Base-by-base conservation (phyloP, 108 stramenopile species). In the Nitzschia sp. region DNA sequence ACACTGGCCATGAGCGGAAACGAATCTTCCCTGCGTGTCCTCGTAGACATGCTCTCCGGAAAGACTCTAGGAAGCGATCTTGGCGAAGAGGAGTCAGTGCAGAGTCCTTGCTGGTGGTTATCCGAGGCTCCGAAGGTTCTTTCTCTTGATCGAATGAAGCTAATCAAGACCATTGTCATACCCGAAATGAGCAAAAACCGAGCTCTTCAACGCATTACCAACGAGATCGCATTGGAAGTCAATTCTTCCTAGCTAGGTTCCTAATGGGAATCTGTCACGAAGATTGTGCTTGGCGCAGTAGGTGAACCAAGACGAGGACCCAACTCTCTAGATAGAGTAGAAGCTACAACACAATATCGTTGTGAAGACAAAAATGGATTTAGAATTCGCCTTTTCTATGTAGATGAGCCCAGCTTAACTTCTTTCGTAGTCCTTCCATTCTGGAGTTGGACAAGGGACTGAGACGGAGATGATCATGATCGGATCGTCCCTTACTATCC, bases 181-280 rank as follows among this genome's bases (percentile, higher is more conserved):
- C 88, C 86, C 0, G 88, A 94, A 76, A 89, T 90, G 83, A 83
- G 82, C 63, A 90, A 90, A 63, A 94, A 90, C 58, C 80, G 90
- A 26, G 56, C 68, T 17, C 63, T 94, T 34, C 93, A 94, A 60
- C 76, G 93, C 23, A 48, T 94, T 26, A 90, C 93, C 8, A 89
- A 90, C 59, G 93, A 94, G 75, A 67, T 94, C 38, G 59, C 85
- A 2, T 72, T 85, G 48, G 93, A 94, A 65, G 46, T 80, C 9
- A 50, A 74, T 4, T 45, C 48, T 16, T 50, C 13, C 9, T 13
- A 41, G 38, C n/a, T n/a, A n/a, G n/a, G n/a, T n/a, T n/a, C n/a
- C n/a, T n/a, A n/a, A n/a, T n/a, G n/a, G n/a, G n/a, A n/a, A n/a
- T n/a, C n/a, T n/a, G n/a, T n/a, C n/a, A n/a, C n/a, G n/a, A n/a